A percentile compares a stretch with the other conserved stretches of the same genome.
These are phyloP conservation scores for Biscogniauxia mediterranea DNA, from an alignment of 2,329 filamentous ascomycete genomes.

Conservation along the genomic window DNA sequence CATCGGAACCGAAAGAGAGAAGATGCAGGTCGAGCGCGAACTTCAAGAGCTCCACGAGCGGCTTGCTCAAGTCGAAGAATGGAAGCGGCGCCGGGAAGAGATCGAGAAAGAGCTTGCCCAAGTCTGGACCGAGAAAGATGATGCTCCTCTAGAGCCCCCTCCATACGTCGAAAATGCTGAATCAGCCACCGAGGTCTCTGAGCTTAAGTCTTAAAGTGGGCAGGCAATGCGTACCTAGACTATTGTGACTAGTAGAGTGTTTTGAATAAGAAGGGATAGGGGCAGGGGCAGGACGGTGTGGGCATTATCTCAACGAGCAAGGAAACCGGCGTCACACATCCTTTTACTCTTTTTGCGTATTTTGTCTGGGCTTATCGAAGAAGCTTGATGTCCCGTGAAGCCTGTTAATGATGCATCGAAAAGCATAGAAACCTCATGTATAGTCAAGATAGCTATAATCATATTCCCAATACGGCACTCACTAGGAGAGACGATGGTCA, in stretches of 20 bases:
- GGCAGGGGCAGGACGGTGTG: not conserved
- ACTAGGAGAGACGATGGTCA: too few species aligned
- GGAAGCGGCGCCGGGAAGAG: conserved; percentile 74
- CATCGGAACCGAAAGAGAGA: conserved; percentile 91
- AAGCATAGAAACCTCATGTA: too few species aligned
- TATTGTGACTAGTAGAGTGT: not conserved
- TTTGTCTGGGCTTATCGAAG: not conserved
- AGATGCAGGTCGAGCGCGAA: conserved; percentile 89
- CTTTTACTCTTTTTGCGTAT: not conserved
- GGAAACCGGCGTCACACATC: not conserved
- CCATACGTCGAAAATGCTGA: conserved; percentile 35
- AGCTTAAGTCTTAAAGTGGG: not conserved
- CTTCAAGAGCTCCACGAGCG: conserved; percentile 79
- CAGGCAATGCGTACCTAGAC: not conserved
- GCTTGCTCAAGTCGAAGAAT: conserved; percentile 76
- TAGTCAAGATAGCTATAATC: too few species aligned
- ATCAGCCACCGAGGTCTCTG: conserved; percentile 1
- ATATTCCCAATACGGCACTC: too few species aligned
- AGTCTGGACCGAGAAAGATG: conserved; percentile 57
- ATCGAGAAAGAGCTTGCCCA: conserved; percentile 78
- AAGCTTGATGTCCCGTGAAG: not conserved
- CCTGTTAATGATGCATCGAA: not conserved
- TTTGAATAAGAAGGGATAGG: not conserved
- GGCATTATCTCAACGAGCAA: not conserved
- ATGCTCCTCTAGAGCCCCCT: conserved; percentile 45